These are phyloP conservation scores for Vaccinium vitisidaea DNA, from an alignment of 148 eudicot genomes.

Conservation along the genomic window DNA sequence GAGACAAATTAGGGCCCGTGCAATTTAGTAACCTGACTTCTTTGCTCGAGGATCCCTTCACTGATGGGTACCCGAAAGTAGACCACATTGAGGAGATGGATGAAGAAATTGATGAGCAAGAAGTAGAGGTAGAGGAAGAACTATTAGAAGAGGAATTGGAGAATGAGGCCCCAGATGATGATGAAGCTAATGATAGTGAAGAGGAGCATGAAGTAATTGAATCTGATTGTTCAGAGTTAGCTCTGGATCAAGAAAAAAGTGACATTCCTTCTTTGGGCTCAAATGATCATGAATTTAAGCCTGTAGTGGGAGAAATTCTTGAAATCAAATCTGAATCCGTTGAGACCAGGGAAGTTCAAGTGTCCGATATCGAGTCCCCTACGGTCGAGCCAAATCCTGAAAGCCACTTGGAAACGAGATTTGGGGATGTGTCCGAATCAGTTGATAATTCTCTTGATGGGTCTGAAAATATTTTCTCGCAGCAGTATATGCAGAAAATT, in stretches of 20 bases:
- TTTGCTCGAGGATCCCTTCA: slow-evolving; percentile 30
- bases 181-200: neutral
- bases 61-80: slow-evolving; percentile 22
- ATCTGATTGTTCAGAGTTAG: slow-evolving; percentile 9
- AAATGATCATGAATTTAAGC: slow-evolving; percentile 7
- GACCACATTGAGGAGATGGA: slow-evolving; percentile 3
- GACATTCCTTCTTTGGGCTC: neutral
- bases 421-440: neutral
- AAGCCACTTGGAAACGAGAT: slow-evolving; percentile 11
- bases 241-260: slow-evolving; percentile 13
- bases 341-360: neutral
- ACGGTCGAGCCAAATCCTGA: neutral
- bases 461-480: slow-evolving; percentile 7
- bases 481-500: slow-evolving; percentile 7
- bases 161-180: neutral
- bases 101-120: slow-evolving; percentile 12
- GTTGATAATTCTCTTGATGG: neutral
- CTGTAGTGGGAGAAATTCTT: neutral
- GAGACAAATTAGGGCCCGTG: slow-evolving; percentile 28
- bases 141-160: slow-evolving; percentile 18
- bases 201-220: slow-evolving; percentile 12
- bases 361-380: neutral
- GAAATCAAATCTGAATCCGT: slow-evolving; percentile 3
- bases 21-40: slow-evolving; percentile 48
- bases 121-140: slow-evolving; percentile 18